Conservation (phyloP, 805 yeast genomes). For the Pichia sporocuriosa region DNA sequence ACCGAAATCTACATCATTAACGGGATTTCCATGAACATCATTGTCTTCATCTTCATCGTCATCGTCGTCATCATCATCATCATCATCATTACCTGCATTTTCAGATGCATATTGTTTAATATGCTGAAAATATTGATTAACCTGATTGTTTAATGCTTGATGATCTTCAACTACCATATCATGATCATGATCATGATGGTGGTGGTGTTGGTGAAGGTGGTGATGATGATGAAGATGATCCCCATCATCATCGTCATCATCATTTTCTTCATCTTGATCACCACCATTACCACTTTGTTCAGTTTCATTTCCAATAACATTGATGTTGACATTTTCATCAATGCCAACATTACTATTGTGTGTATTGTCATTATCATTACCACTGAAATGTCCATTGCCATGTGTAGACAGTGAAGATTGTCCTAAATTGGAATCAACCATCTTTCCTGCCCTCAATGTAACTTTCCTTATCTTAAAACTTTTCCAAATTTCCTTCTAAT, state of each 20-base stretch:
- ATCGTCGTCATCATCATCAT: not conserved
- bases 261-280: not conserved
- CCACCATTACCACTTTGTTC: not conserved
- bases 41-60: not conserved
- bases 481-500: too few species aligned
- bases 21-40: not conserved
- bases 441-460: too few species aligned
- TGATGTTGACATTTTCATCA: not conserved
- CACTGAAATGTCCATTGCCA: too few species aligned
- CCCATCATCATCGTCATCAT: not conserved
- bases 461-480: too few species aligned
- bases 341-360: not conserved
- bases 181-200: not conserved
- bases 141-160: slow-evolving; percentile 23
- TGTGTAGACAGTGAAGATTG: too few species aligned
- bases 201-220: too few species aligned
- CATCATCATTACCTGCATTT: not conserved
- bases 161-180: slow-evolving; percentile 19
- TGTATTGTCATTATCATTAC: too few species aligned
- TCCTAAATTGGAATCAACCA: too few species aligned
- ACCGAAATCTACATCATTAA: not conserved
- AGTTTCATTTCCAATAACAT: not conserved
- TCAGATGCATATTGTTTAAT: slow-evolving; percentile 18
- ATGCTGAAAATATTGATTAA: slow-evolving; percentile 24
- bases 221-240: too few species aligned